phyloP scores from a whole-genome alignment of 306 rosid species.

The Sophora flavescens region DNA sequence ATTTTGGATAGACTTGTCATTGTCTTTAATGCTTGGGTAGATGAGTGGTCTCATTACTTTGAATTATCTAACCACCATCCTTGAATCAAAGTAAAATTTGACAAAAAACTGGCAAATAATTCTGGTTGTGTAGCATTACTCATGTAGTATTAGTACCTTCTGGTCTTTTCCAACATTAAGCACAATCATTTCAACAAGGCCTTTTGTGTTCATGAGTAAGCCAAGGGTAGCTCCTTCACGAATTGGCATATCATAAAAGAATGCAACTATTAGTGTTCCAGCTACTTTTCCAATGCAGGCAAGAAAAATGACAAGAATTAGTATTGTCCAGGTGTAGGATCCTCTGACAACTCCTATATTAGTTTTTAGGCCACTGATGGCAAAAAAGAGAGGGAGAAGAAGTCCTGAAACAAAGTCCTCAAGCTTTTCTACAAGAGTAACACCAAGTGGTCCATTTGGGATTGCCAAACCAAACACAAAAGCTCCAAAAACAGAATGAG shows the following conservation, averaged over 20 bases:
- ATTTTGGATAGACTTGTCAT: not conserved
- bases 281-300: slow-evolving; percentile 74
- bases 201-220: slow-evolving; percentile 94
- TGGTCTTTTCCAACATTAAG: slow-evolving; percentile 93
- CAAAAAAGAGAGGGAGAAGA: slow-evolving; percentile 89
- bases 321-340: slow-evolving; percentile 58
- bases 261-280: slow-evolving; percentile 69
- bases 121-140: not conserved
- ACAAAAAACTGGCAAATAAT: too few relatives aligned
- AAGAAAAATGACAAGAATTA: slow-evolving; percentile 64
- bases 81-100: too few relatives aligned
- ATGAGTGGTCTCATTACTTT: too few relatives aligned
- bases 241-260: slow-evolving; percentile 67
- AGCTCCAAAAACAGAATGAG: slow-evolving; percentile 92
- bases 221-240: slow-evolving; percentile 84
- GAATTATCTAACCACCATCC: too few relatives aligned
- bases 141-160: slow-evolving; percentile 49
- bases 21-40: too few relatives aligned
- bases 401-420: slow-evolving; percentile 98
- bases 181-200: slow-evolving; percentile 87
- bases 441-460: slow-evolving; percentile 90
- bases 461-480: slow-evolving; percentile 87
- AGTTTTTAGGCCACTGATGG: slow-evolving; percentile 88
- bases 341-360: slow-evolving; percentile 51
- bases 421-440: slow-evolving; percentile 87